These are phyloP conservation scores for Boletus speciosus DNA, from an alignment of 768 basidiomycete species.

Conservation along the genomic window DNA sequence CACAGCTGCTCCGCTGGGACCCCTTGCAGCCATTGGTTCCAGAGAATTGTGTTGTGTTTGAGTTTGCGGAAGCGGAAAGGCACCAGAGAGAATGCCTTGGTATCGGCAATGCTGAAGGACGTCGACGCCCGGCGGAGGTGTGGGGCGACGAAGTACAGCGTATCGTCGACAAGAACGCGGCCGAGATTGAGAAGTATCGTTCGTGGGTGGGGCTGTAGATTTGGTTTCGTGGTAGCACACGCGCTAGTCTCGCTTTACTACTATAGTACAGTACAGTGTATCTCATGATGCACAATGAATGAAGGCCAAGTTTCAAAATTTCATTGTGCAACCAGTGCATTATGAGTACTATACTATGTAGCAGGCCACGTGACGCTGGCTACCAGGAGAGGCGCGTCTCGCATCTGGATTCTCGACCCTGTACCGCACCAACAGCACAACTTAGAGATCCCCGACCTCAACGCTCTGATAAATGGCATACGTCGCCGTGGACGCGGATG, in stretches of 20 bases:
- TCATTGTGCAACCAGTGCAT: no score
- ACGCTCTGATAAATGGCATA: constrained; percentile 51
- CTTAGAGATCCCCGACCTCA: no score
- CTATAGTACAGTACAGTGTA: no score
- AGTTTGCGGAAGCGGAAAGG: constrained; percentile 65
- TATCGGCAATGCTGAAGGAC: constrained; percentile 3
- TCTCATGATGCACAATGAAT: no score
- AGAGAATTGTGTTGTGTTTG: constrained; percentile 88
- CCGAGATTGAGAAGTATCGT: constrained; percentile 55
- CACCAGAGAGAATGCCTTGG: constrained; percentile 51
- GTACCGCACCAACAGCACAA: background rate
- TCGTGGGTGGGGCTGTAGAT: constrained; percentile 45
- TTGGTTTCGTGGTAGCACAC: background rate
- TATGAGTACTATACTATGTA: no score
- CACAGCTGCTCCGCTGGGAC: constrained; percentile 83
- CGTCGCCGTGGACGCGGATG: constrained; percentile 68
- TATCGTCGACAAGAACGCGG: constrained; percentile 54
- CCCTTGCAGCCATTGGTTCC: constrained; percentile 53
- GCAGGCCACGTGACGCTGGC: constrained; percentile 2
- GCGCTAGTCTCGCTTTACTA: background rate
- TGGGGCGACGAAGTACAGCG: constrained; percentile 67
- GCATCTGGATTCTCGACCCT: background rate
- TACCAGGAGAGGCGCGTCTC: background rate
- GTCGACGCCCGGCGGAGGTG: constrained; percentile 46
- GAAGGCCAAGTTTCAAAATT: no score